Base-by-base conservation (phyloP, 768 basidiomycete genomes). In the Cytidiella melzeri region DNA sequence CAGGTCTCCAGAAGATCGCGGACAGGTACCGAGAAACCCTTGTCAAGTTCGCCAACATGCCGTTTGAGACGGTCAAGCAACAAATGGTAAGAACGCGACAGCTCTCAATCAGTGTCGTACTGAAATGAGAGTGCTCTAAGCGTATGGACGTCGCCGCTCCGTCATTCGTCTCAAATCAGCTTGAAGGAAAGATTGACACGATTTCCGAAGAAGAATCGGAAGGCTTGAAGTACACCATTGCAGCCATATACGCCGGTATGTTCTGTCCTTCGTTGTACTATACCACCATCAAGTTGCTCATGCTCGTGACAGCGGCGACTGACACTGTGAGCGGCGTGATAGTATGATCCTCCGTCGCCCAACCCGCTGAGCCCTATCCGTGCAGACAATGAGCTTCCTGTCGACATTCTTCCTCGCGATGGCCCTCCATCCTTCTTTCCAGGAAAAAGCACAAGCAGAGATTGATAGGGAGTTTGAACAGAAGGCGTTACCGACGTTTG, bases 401-500 rank as follows among this genome's bases (percentile, higher is more conserved):
- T 45, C 23, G 13, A 43, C 21, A 25, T 43, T 57, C 48, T 52
- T 51, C 36, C 41, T 54, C 25, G 56, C 56, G 0, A 54, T 57
- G 53, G 48, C 47, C 5, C 43, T 50, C 43, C 48, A 50, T 27
- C 56, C 52, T 3, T 52, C 54, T 18, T 50, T 54, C 2, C 56
- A 57, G 41, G 45, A 44, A 42, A 54, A 52, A 28, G 56, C 56
- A 5, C 56, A 46, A 19, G 41, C 37, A n/a, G 50, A 54, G 48
- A 53, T 57, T 21, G 53, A 52, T n/a, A 38, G 46, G 3, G 47
- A 52, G 15, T 45, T 63, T 19, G 62, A 62, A 1, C 41, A 48
- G 1, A 49, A 56, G 39, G 55, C 59, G 13, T 49, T 62, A 5
- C 64, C 64, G 2, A 52, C 27, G 2, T 51, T 59, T 18, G 56